Evolutionary conservation across 805 yeast genomes (phyloP), one percentile per base, ranked within the genome.

Genomic region (Metschnikowia chrysomelidarum): DNA sequence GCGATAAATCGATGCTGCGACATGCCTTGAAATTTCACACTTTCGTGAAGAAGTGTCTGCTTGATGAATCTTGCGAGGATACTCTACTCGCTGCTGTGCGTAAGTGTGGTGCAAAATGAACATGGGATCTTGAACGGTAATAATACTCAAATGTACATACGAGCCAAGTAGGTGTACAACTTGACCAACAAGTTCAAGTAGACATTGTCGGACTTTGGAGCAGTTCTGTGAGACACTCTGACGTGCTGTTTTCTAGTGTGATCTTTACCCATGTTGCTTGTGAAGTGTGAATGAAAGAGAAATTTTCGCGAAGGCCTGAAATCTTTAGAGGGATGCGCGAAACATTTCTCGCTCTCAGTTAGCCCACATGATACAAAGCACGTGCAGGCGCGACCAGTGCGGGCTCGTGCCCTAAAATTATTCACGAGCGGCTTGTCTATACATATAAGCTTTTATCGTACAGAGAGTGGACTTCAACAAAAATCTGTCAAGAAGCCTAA

Each of bases 191-290:
- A 76, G 76, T 84, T 85, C 77, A 93, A 80, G 96, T 93, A 93
- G 76, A 89, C 96, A 71, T 93, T 93, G 78, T 93, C 96, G 57
- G 98, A 91, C 81, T 87, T 87, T 78, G 98, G 99, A 75, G 97
- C 97, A 69, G 83, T 76, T 78, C 99, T 88, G 87, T 87, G 95
- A 75, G 95, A 82, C 59, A 82, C 75, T 76, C 88, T 87, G 68
- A 78, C 80, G 83, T 93, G 99, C 77, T 87, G 97, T 76, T 91
- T 93, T 71, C 80, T 70, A 75, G 83, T 78, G 79, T 87, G 95
- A 79, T 93, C 98, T 76, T 82, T 87, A 82, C 96, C 98, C 98
- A 89, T 89, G 38, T 41, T 40, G 53, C 34, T 38, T 31, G 30
- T 46, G 49, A 46, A 38, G 24, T 13, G 24, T 14, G 16, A 32